These are phyloP conservation scores for Butyriboletus loyo DNA, from an alignment of 768 basidiomycete species.

Conservation along the genomic window DNA sequence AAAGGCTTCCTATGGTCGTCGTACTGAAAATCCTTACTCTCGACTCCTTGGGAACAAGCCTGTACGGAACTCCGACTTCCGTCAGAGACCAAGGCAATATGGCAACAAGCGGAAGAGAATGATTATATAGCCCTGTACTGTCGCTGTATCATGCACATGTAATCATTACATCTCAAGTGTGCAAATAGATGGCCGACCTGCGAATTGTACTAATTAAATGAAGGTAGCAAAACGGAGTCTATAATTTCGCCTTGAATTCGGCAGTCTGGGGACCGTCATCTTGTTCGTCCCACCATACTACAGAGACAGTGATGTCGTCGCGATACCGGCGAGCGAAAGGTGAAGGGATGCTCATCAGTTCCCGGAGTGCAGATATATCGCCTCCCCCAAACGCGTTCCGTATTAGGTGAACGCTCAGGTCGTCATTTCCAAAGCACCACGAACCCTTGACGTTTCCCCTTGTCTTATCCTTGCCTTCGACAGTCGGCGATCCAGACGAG, in stretches of 20 bases:
- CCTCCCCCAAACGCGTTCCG: conserved; percentile 92
- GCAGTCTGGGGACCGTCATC: conserved; percentile 38
- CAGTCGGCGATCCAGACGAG: conserved; percentile 44
- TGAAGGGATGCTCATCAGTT: conserved; percentile 76
- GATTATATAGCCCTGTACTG: conserved; percentile 32
- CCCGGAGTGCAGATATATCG: conserved; percentile 54
- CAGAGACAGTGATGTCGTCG: conserved; percentile 84
- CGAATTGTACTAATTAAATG: background rate
- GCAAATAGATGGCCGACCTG: background rate
- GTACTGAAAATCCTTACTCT: conserved; percentile 34
- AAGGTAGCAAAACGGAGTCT: conserved; percentile 4
- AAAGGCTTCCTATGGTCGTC: conserved; percentile 32
- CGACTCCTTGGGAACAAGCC: conserved; percentile 36
- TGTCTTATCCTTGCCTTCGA: conserved; percentile 61
- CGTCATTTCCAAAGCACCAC: conserved; percentile 81
- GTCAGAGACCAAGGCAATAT: conserved; percentile 27
- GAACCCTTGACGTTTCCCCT: conserved; percentile 40
- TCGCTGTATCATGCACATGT: conserved; percentile 7
- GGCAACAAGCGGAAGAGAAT: conserved; percentile 34
- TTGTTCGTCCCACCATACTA: conserved; percentile 79
- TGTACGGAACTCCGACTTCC: conserved; percentile 25
- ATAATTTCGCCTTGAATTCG: conserved; percentile 53
- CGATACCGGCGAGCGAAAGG: conserved; percentile 73
- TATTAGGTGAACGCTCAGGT: conserved; percentile 78
- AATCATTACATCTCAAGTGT: background rate